These are phyloP conservation scores for Cercophora newfieldiana DNA, from an alignment of 495 filamentous ascomycete genomes.

Conservation along the genomic window DNA sequence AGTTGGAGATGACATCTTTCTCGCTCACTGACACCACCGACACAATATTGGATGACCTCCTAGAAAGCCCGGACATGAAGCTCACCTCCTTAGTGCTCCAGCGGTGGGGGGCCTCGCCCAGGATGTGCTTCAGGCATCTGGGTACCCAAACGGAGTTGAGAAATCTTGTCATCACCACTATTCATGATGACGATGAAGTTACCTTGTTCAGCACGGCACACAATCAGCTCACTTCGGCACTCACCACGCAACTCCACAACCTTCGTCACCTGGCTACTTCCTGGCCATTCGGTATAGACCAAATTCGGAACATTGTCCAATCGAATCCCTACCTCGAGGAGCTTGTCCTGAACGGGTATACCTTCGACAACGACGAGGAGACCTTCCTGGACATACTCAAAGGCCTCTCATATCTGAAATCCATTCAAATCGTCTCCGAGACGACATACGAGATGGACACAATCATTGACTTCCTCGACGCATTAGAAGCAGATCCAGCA, in stretches of 20 bases:
- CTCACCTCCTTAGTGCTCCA: neutral
- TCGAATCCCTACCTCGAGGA: neutral
- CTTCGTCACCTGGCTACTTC: neutral
- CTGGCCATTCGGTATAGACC: neutral
- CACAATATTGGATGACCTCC: neutral
- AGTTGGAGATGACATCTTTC: conserved; percentile 53
- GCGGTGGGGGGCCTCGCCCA: neutral
- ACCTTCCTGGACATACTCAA: neutral
- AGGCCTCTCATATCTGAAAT: neutral
- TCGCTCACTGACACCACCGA: neutral
- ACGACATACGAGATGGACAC: neutral
- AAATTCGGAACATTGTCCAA: neutral
- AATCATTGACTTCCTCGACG: neutral
- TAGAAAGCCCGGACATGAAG: conserved; percentile 10
- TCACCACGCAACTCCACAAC: neutral
- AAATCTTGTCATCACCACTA: neutral
- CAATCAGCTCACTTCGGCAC: neutral
- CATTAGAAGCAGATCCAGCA: conserved; percentile 24
- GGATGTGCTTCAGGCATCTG: neutral
- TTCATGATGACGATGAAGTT: neutral
- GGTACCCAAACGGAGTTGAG: neutral
- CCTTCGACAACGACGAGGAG: neutral
- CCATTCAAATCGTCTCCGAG: neutral
- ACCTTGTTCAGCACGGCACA: neutral
- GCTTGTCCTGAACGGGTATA: neutral